Conservation (phyloP, 2,329 filamentous ascomycete species). For the Lomentospora prolificans region DNA sequence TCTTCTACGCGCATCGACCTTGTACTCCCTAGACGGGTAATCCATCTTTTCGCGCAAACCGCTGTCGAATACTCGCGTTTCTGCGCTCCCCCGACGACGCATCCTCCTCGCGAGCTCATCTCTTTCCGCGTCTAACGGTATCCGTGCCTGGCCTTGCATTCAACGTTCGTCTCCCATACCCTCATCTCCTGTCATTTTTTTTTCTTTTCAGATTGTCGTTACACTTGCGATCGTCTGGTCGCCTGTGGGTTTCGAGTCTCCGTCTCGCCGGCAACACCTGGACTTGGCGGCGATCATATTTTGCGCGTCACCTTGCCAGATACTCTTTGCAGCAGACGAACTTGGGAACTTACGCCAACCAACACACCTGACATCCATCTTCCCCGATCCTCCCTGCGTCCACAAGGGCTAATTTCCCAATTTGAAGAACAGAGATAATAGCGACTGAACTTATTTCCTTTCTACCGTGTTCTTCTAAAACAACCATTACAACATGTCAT, state of each 20-base stretch:
- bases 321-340: too few species aligned
- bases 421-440: background rate
- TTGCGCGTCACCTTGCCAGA: background rate
- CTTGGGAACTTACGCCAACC: background rate
- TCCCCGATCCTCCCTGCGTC: too few species aligned
- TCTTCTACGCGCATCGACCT: background rate
- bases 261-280: too few species aligned
- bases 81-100: background rate
- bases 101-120: background rate
- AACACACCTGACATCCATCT: background rate
- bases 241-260: background rate
- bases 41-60: background rate
- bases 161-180: background rate
- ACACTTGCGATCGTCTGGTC: too few species aligned
- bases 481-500: conserved; percentile 26
- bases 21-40: background rate
- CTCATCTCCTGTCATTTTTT: background rate
- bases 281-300: too few species aligned
- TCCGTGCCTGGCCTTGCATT: background rate
- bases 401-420: too few species aligned
- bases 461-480: background rate
- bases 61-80: background rate
- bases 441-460: background rate
- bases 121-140: background rate
- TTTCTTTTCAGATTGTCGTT: background rate